Base-by-base conservation (phyloP, 805 yeast genomes). In the Kuraishia piskuri region DNA sequence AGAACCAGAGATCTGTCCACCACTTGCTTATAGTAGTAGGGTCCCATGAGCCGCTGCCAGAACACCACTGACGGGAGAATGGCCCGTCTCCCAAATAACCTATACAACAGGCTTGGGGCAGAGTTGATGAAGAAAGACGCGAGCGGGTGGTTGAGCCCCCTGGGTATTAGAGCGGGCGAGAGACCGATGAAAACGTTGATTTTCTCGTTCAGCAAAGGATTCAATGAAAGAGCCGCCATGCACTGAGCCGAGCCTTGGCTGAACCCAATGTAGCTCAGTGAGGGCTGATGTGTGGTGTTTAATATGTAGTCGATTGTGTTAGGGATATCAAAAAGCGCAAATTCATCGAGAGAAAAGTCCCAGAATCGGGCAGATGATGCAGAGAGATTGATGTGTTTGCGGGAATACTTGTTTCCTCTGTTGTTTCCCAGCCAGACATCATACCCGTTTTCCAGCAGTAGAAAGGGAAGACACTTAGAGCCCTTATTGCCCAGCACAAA, bases 171-270 rank as follows among this genome's bases (percentile, higher is more conserved):
- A 1, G 98, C 98, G 0, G 98, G 98, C 1, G 96, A 88, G 19
- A 80, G 77, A 47, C 82, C 79, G 48, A 80, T 70, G 46, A 80
- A 68, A 56, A 69, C 68, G 31, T 74, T 74, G 50, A 80, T 74
- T 58, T 79, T 77, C 10, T 69, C 62, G 65, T 88, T 88, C 55
- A 92, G 73, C 12, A 77, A 76, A n/a, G 88, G 81, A 63, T 86
- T 82, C 24, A 84, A 64, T 0, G 96, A 80, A 37, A 91, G 73
- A 14, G 96, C 78, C 1, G 96, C 96, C 68, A 92, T 86, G 48
- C 90, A 88, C 68, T 94, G 98, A 2, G 98, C 96, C 1, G 96
- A 85, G 14, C 99, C 99, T 67, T 92, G 99, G 31, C 92, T 83
- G 65, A 94, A 94, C 1, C 98, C 99, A 60, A 92, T 77, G 63